Evolutionary conservation across 495 filamentous ascomycete species (phyloP).

Genomic region (Podospora comata): DNA sequence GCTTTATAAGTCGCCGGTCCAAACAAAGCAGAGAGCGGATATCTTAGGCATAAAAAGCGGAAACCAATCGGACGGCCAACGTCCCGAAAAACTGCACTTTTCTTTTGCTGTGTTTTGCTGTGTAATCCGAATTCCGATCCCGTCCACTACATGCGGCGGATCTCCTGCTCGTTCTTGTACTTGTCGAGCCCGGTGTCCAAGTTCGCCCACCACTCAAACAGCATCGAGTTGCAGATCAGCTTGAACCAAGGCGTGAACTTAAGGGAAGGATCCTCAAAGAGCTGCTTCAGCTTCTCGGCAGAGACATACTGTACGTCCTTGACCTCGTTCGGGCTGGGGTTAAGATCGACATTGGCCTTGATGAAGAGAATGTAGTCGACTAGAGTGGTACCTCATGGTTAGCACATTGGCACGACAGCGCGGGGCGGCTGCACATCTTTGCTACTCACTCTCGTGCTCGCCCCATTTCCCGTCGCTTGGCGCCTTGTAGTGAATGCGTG

Average conservation of each 20-base stretch:
- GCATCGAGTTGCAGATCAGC: conserved; percentile 94
- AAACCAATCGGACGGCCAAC: conserved; percentile 12
- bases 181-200: conserved; percentile 76
- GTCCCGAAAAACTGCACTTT: not conserved
- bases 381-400: conserved; percentile 37
- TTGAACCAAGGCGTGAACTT: conserved; percentile 99
- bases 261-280: conserved; percentile 75
- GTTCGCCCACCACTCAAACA: conserved; percentile 97
- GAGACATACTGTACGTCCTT: conserved; percentile 79
- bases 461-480: conserved; percentile 98
- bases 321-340: conserved; percentile 83
- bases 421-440: not conserved
- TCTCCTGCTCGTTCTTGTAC: conserved; percentile 81
- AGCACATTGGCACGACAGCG: conserved; percentile 3
- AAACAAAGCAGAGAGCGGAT: conserved; percentile 25
- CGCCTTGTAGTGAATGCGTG: conserved; percentile 96
- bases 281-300: conserved; percentile 72
- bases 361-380: conserved; percentile 99
- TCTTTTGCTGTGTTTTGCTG: not conserved
- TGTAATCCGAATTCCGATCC: not conserved
- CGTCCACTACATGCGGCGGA: conserved; percentile 68
- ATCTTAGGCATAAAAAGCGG: conserved; percentile 26
- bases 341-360: conserved; percentile 82
- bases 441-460: conserved; percentile 87
- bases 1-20: conserved; percentile 23